A percentile compares a stretch with the other conserved stretches of the same genome.
Evolutionary conservation across 208 protist species (phyloP).

Genomic region (Wallacemonas sp.): DNA sequence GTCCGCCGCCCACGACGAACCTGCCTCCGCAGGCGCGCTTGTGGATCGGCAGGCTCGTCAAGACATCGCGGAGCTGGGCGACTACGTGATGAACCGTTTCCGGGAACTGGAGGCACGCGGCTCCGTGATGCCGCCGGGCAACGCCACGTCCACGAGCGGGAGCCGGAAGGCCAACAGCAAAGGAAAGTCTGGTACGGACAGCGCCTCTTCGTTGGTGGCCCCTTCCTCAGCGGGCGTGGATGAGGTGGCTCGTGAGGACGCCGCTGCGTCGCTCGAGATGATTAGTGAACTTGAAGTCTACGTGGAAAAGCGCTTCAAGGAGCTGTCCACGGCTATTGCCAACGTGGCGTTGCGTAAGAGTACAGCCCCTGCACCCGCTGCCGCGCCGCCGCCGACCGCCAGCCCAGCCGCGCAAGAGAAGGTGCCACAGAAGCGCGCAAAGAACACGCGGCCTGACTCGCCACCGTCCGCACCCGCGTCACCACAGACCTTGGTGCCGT

Average conservation of each 20-base stretch:
- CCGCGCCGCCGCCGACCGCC: not conserved
- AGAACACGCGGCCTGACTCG: not conserved
- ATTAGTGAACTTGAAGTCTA: conserved; percentile 58
- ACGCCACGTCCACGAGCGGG: conserved; percentile 1
- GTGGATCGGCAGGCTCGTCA: conserved; percentile 63
- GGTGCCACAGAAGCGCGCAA: not conserved
- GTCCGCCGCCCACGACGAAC: too few species aligned
- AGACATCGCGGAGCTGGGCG: conserved; percentile 70
- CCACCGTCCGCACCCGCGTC: not conserved
- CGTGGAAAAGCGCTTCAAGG: conserved; percentile 68
- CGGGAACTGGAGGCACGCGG: conserved; percentile 48
- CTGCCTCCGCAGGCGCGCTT: not conserved
- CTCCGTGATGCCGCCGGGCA: not conserved
- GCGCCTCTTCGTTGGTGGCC: not conserved
- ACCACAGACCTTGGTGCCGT: not conserved
- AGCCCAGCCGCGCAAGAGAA: not conserved
- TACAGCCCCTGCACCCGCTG: not conserved
- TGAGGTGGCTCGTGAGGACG: conserved; percentile 72
- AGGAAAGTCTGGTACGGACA: not conserved
- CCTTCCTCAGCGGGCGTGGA: conserved; percentile 32
- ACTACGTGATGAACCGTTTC: conserved; percentile 64
- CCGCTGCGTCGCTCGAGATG: conserved; percentile 55
- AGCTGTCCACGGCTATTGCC: conserved; percentile 43
- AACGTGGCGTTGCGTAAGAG: conserved; percentile 34
- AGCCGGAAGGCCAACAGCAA: conserved; percentile 2